These are phyloP conservation scores for Geotrichum bryndzae DNA, from an alignment of 1,139 yeast species.

Conservation along the genomic window DNA sequence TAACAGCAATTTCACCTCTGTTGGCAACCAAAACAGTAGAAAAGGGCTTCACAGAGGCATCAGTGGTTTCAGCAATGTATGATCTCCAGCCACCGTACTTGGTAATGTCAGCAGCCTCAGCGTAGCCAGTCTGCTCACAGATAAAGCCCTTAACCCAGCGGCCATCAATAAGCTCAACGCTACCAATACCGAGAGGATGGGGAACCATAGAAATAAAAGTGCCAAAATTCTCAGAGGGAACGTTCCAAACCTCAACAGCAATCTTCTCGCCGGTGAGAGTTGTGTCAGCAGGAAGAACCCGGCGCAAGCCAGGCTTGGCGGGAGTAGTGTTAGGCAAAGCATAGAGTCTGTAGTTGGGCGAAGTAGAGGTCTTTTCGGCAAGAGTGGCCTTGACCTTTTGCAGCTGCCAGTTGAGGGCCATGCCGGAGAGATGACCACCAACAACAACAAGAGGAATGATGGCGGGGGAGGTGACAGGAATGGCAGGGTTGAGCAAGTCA, in stretches of 20 bases:
- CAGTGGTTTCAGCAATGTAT: conserved; percentile 44
- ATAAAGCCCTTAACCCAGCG: conserved; percentile 86
- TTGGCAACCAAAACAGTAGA: conserved; percentile 85
- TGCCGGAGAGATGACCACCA: conserved; percentile 88
- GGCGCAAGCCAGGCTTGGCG: conserved; percentile 86
- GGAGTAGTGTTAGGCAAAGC: conserved; percentile 74
- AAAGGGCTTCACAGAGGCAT: conserved; percentile 52
- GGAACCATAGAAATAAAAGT: conserved; percentile 82
- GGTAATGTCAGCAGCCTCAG: conserved; percentile 65
- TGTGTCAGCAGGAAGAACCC: conserved; percentile 43
- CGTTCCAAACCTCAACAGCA: conserved; percentile 71
- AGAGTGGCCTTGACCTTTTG: conserved; percentile 78
- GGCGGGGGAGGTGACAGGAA: conserved; percentile 38
- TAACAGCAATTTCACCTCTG: conserved; percentile 95
- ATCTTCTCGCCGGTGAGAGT: conserved; percentile 52
- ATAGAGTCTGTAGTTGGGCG: conserved; percentile 67
- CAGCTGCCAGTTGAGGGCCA: conserved; percentile 91
- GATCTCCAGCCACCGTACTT: conserved; percentile 81
- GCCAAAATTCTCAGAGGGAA: conserved; percentile 75
- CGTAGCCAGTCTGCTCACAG: conserved; percentile 83
- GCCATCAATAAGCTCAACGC: conserved; percentile 74
- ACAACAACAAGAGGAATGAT: conserved; percentile 78
- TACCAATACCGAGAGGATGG: conserved; percentile 90
- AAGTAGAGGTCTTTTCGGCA: conserved; percentile 58
- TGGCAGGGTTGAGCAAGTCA: conserved; percentile 38